Percentiles rank a stretch among this genome's conserved stretches.
phyloP scores from a whole-genome alignment of 352 stramenopile genomes.

The Phytopythium sindhum region DNA sequence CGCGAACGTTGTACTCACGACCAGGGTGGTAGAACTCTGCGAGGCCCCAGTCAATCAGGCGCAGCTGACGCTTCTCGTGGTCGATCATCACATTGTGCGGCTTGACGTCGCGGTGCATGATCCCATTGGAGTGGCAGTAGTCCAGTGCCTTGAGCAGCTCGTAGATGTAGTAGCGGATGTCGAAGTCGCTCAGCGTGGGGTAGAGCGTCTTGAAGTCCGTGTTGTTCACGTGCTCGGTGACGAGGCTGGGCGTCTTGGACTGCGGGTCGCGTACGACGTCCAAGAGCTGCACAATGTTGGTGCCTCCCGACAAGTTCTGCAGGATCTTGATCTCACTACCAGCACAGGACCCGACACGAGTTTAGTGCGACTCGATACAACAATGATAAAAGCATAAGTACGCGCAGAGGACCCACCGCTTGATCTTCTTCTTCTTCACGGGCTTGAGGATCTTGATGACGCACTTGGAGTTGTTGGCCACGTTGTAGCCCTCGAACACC shows the following conservation, averaged over 20 bases:
- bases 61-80: constrained; percentile 96
- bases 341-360: not conserved
- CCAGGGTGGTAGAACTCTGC: constrained; percentile 99
- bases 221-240: constrained; percentile 99
- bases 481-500: constrained; percentile 98
- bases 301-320: constrained; percentile 98
- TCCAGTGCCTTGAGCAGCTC: constrained; percentile 95
- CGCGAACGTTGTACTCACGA: constrained; percentile 98
- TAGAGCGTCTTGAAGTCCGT: constrained; percentile 99
- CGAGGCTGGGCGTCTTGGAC: constrained; percentile 97
- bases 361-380: not conserved
- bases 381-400: not conserved
- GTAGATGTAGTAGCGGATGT: constrained; percentile 99
- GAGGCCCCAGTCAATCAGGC: constrained; percentile 99
- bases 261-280: constrained; percentile 98
- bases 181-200: constrained; percentile 97
- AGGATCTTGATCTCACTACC: constrained; percentile 98
- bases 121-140: constrained; percentile 99
- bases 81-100: constrained; percentile 99
- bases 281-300: constrained; percentile 99
- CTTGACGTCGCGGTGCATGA: constrained; percentile 99
- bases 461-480: constrained; percentile 95
- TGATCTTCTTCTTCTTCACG: constrained; percentile 99
- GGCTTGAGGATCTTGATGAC: constrained; percentile 99
- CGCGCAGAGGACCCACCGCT: constrained; percentile 51